Evolutionary conservation across 768 basidiomycete species (phyloP).

Genomic region (Boletellus sp.): DNA sequence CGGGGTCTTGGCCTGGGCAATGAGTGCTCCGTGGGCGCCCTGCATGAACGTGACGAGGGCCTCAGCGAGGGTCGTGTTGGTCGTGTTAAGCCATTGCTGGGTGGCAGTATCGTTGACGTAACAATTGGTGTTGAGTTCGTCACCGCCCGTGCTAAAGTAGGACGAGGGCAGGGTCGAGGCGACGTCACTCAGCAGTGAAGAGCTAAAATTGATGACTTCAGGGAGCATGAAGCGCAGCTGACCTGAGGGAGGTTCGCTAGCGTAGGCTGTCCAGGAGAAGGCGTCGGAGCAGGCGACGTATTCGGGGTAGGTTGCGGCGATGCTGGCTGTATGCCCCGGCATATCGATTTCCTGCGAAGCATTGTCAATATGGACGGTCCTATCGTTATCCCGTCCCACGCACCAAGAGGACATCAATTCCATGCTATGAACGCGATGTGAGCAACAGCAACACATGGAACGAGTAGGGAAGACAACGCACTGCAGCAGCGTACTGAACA

Average conservation of each 20-base stretch:
- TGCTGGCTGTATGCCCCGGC: slow-evolving; percentile 75
- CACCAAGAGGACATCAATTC: slow-evolving; percentile 66
- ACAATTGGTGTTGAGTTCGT: slow-evolving; percentile 70
- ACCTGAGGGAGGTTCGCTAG: slow-evolving; percentile 76
- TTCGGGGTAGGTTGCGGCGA: slow-evolving; percentile 65
- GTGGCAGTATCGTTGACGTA: slow-evolving; percentile 64
- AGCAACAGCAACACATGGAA: neutral
- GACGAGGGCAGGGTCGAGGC: slow-evolving; percentile 50
- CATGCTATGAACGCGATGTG: slow-evolving; percentile 41
- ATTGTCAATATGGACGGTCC: neutral
- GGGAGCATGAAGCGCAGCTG: slow-evolving; percentile 71
- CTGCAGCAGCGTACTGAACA: slow-evolving; percentile 64
- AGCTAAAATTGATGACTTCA: slow-evolving; percentile 57
- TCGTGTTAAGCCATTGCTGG: slow-evolving; percentile 47
- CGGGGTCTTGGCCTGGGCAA: slow-evolving; percentile 59
- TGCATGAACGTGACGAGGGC: slow-evolving; percentile 63
- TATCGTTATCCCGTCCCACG: neutral
- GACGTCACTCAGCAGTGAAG: slow-evolving; percentile 48
- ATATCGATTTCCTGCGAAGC: slow-evolving; percentile 69
- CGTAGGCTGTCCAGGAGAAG: slow-evolving; percentile 57
- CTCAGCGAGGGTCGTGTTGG: slow-evolving; percentile 53
- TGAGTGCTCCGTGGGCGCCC: slow-evolving; percentile 55
- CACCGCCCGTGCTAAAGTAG: slow-evolving; percentile 80
- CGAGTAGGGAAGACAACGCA: slow-evolving; percentile 36
- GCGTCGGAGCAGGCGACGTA: slow-evolving; percentile 62